Evolutionary conservation across 1,139 yeast genomes (phyloP).

Genomic region (Kurtzmaniella quercitrusa): DNA sequence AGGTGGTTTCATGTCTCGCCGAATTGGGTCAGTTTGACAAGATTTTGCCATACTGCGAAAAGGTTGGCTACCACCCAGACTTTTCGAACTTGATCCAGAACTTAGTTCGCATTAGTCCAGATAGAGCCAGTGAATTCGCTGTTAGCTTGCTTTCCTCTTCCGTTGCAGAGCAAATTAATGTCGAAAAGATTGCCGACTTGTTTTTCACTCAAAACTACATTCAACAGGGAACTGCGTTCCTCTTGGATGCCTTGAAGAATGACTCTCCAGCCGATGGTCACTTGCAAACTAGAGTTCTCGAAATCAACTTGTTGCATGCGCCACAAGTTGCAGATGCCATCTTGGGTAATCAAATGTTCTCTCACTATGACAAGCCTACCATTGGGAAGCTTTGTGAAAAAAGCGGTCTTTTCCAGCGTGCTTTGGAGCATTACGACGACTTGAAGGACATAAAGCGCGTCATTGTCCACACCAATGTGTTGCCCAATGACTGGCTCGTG

Average conservation of each 20-base stretch:
- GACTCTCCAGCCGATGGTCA: constrained; percentile 96
- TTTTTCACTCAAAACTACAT: constrained; percentile 92
- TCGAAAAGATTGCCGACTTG: constrained; percentile 87
- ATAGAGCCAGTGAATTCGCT: constrained; percentile 96
- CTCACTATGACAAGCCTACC: constrained; percentile 91
- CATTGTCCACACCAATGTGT: constrained; percentile 77
- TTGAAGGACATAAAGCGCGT: constrained; percentile 94
- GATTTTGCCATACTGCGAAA: constrained; percentile 89
- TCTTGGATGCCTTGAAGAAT: constrained; percentile 90
- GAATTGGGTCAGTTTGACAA: constrained; percentile 96
- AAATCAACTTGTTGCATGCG: constrained; percentile 89
- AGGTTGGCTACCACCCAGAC: constrained; percentile 86
- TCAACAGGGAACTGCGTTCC: constrained; percentile 98
- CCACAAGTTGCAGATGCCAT: constrained; percentile 99
- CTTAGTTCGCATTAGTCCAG: constrained; percentile 91
- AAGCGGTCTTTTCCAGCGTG: constrained; percentile 91
- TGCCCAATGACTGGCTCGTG: constrained; percentile 94
- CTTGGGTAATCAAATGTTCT: constrained; percentile 91
- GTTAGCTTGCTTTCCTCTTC: constrained; percentile 70
- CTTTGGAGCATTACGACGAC: constrained; percentile 92
- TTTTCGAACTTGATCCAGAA: constrained; percentile 87
- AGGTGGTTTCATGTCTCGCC: constrained; percentile 89
- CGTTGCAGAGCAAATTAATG: constrained; percentile 62
- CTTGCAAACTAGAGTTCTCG: constrained; percentile 90
- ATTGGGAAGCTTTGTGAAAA: constrained; percentile 91